Conservation (phyloP, 805 yeast species). For the Suhomyces sp. region DNA sequence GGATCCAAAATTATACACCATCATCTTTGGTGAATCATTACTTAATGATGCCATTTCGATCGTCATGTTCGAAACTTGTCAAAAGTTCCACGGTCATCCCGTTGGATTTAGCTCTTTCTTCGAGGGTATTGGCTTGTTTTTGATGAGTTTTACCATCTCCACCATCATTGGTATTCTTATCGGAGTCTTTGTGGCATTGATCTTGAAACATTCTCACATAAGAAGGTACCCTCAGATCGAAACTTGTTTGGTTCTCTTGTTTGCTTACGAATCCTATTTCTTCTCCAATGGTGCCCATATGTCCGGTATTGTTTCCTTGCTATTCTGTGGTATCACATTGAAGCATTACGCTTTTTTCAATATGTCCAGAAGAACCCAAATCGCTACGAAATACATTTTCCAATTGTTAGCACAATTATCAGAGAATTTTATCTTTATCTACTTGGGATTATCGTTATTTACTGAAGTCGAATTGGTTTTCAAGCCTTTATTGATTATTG, state of each 20-base stretch:
- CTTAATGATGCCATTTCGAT: constrained; percentile 97
- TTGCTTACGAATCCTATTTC: constrained; percentile 95
- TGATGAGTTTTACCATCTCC: constrained; percentile 91
- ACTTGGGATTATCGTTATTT: constrained; percentile 88
- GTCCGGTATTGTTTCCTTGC: constrained; percentile 95
- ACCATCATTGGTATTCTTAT: constrained; percentile 84
- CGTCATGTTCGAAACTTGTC: constrained; percentile 98
- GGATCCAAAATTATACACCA: constrained; percentile 95
- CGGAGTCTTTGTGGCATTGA: constrained; percentile 85
- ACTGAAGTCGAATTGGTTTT: constrained; percentile 95
- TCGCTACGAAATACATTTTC: constrained; percentile 92
- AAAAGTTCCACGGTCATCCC: constrained; percentile 83
- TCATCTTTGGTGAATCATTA: constrained; percentile 94
- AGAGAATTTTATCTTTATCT: constrained; percentile 95
- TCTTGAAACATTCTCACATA: constrained; percentile 88
- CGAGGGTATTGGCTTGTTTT: constrained; percentile 90
- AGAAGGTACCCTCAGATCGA: constrained; percentile 96
- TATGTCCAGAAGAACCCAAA: constrained; percentile 96
- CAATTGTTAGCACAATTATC: constrained; percentile 92
- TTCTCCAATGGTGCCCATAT: constrained; percentile 98
- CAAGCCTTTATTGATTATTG: constrained; percentile 88
- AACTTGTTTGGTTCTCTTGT: constrained; percentile 83
- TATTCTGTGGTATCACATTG: constrained; percentile 94
- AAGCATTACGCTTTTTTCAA: constrained; percentile 96
- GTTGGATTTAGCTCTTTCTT: constrained; percentile 75